A percentile compares a stretch with the other conserved stretches of the same genome.
These are phyloP conservation scores for Protomyces inouyei DNA, from an alignment of 1,139 yeast species.

Conservation along the genomic window DNA sequence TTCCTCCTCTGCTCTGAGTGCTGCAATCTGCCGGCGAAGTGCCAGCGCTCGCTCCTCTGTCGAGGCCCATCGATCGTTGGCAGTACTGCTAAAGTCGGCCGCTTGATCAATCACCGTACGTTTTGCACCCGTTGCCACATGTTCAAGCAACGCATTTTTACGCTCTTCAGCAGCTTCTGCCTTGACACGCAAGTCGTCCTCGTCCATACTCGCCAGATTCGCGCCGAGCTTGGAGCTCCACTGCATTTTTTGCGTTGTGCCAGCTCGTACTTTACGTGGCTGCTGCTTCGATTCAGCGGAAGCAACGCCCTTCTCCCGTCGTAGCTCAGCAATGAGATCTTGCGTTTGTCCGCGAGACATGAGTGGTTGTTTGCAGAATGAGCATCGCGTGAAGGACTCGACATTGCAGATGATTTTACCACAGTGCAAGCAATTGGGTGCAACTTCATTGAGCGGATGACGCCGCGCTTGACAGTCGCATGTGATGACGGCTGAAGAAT, in stretches of 20 bases:
- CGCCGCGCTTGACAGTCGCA: constrained; percentile 69
- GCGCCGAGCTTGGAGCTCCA: constrained; percentile 33
- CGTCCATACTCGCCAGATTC: constrained; percentile 22
- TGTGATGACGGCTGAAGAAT: constrained; percentile 35
- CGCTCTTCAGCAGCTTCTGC: constrained; percentile 28
- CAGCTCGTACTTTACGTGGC: constrained; percentile 16
- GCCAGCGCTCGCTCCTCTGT: constrained; percentile 81
- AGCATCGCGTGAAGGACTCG: constrained; percentile 83
- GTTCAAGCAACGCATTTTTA: constrained; percentile 50
- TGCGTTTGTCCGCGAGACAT: constrained; percentile 22
- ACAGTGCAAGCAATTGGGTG: constrained; percentile 90
- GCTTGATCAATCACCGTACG: constrained; percentile 94
- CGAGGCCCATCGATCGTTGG: constrained; percentile 67
- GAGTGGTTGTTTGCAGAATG: constrained; percentile 23
- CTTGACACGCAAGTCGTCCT: constrained; percentile 42
- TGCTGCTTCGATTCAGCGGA: constrained; percentile 18
- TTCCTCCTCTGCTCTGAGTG: constrained; percentile 38
- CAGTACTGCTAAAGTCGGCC: constrained; percentile 67
- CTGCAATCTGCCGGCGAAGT: constrained; percentile 75
- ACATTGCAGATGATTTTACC: constrained; percentile 87
- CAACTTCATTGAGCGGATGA: constrained; percentile 82
- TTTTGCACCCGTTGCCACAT: constrained; percentile 82
- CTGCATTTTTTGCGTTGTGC: constrained; percentile 17
- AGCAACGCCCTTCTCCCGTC: constrained; percentile 23
- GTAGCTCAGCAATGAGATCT: constrained; percentile 25